phyloP scores from a whole-genome alignment of 2,329 filamentous ascomycete genomes.

The Pseudocercospora cruenta region DNA sequence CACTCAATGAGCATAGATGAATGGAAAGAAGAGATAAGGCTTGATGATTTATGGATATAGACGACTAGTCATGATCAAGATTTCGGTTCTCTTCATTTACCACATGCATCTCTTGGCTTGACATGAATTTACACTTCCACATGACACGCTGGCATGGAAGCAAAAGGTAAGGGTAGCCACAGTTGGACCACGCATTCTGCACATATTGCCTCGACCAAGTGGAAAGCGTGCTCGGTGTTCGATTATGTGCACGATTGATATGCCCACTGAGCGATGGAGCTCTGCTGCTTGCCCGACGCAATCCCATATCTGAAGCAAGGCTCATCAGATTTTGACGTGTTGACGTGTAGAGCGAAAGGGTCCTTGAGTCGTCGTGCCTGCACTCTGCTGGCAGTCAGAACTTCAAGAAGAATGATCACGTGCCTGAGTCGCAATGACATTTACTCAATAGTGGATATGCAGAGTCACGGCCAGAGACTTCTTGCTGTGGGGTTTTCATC shows the following conservation, averaged over 20 bases:
- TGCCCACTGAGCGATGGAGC: background rate
- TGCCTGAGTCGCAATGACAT: background rate
- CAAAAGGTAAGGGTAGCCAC: background rate
- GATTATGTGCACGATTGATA: background rate
- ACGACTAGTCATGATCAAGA: background rate
- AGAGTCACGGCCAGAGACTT: background rate
- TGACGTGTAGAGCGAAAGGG: background rate
- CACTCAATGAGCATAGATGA: constrained; percentile 62
- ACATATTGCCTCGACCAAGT: background rate
- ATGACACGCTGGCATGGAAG: background rate
- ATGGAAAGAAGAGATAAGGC: background rate
- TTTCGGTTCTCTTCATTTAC: background rate
- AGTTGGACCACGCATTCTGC: background rate
- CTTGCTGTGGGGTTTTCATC: background rate
- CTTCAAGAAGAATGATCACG: background rate
- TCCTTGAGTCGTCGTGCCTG: background rate
- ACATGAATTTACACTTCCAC: background rate
- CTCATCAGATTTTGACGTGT: background rate
- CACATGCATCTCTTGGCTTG: background rate
- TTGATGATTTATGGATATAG: constrained; percentile 2
- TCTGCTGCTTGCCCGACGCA: background rate
- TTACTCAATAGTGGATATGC: too few species aligned
- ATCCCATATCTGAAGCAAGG: background rate
- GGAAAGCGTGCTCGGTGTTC: background rate
- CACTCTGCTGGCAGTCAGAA: background rate